Evolutionary conservation across 2,329 filamentous ascomycete genomes (phyloP).

Genomic region (Colletotrichum noveboracense): DNA sequence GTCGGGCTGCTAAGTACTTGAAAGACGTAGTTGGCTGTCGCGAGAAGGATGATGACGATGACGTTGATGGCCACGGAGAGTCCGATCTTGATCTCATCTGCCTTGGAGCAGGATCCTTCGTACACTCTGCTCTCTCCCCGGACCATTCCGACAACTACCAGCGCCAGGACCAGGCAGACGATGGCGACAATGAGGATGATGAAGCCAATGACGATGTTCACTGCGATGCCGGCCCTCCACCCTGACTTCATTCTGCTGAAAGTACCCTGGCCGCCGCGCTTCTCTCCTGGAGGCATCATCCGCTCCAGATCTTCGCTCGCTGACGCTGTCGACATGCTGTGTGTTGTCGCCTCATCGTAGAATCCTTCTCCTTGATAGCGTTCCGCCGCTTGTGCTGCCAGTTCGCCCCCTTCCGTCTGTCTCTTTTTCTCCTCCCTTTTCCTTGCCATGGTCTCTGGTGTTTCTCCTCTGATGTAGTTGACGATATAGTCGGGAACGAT

Average conservation of each 20-base stretch:
- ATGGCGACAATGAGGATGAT: constrained; percentile 42
- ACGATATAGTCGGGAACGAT: constrained; percentile 62
- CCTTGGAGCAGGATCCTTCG: constrained; percentile 40
- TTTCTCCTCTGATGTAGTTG: constrained; percentile 61
- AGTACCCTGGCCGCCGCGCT: constrained; percentile 28
- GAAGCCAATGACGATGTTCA: constrained; percentile 46
- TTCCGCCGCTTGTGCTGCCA: constrained; percentile 22
- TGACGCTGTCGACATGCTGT: background rate
- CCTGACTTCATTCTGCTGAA: constrained; percentile 38
- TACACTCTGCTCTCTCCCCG: constrained; percentile 42
- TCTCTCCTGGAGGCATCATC: constrained; percentile 5
- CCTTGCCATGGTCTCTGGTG: constrained; percentile 55
- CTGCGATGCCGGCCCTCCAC: constrained; percentile 53
- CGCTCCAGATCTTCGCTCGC: constrained; percentile 18
- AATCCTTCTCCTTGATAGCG: background rate
- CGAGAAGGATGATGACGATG: constrained; percentile 47
- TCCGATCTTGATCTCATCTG: constrained; percentile 42
- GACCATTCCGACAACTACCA: constrained; percentile 36
- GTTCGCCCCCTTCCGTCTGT: constrained; percentile 33
- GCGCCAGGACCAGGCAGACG: constrained; percentile 42
- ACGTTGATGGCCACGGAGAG: constrained; percentile 51
- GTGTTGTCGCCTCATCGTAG: constrained; percentile 14
- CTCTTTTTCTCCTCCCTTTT: constrained; percentile 42
- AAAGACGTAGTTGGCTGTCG: constrained; percentile 57
- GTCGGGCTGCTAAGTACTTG: constrained; percentile 62